Base-by-base conservation (phyloP, 352 stramenopile species). In the Thalassiosira gravida region DNA sequence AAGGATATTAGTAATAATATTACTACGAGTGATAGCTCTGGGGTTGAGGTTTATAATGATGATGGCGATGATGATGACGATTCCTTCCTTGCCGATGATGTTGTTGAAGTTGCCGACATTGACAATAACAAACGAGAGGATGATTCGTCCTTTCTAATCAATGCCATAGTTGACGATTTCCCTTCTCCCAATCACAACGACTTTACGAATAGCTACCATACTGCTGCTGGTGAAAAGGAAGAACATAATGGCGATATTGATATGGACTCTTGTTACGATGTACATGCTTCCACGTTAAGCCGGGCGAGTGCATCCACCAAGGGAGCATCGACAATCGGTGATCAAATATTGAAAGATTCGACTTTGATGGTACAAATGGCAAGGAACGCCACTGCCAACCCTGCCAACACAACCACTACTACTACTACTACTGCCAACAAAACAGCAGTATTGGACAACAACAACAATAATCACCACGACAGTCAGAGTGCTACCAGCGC, bases 231-330 rank as follows among this genome's bases (percentile, higher is more conserved):
- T n/a, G n/a, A n/a, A n/a, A 39, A 22, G 5, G 58, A 29, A 14
- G 8, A 32, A 1, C 27, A 42, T 1, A 67, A 16, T n/a, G 58
- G 20, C 29, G 22, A 49, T 44, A 56, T 18, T 18, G 6, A 20
- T 8, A 37, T 29, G 2, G 46, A 66, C n/a, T 77, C 68, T 20
- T 58, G 18, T 49, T 79, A 73, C n/a, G 37, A 79, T 24, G 24
- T 68, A 24, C 32, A 75, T 66, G 64, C 64, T 20, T 81, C 72
- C 46, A 81, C 63, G 24, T 56, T 81, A 30, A 81, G 72, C 32
- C 52, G 29, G 66, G 63, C 70, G 24, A 67, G 37, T 56, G 67
- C 30, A 3, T 59, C 63, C 42, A 67, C 53, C 24, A 80, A 67
- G 49, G n/a, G n/a, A n/a, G 39, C 56, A 30, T 59, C 56, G 18